Evolutionary conservation across 345 rosid genomes (phyloP), one percentile per base, ranked within the genome.

Genomic region (Corchorus capsularis): DNA sequence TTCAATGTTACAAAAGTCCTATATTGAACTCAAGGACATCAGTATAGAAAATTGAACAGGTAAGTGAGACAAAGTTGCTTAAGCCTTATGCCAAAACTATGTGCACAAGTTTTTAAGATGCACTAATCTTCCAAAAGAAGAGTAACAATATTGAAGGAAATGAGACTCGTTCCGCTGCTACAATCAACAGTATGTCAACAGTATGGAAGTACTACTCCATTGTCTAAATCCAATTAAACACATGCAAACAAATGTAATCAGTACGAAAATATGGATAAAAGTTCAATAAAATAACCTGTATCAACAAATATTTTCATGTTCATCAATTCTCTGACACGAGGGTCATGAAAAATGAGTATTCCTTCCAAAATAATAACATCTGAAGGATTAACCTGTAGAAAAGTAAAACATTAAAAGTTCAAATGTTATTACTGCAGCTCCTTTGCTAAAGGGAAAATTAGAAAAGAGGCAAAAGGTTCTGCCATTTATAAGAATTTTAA

Each of bases 231-330:
- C 45, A 62, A 62, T 15, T 62, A 67, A 67, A 45, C 55, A 8
- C 11, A 60, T 32, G 32, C 59, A 47, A 73, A 35, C 1, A 45
- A 27, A 27, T 22, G 16, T 15, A 55, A 73, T 60, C 34, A 35
- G 20, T 66, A 52, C 53, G 19, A 53, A 8, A 71, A 63, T 16
- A 53, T 32, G 53, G 14, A 71, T 20, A 68, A 47, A 71, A n/a
- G 64, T 32, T 71, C 47, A 39, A 71, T n/a, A 63, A 49, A 76
- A n/a, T 62, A 72, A 94, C 98, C 98, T 90, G 97, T 87, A 90
- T 94, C 97, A 68, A 94, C 98, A 87, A 94, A 93, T 84, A 94
- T 93, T 85, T 94, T 94, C 97, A 94, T 94, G 92, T 91, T 93
- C 98, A 93, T 94, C 90, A 94, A 65, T 61, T 83, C 94, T 69